Base-by-base conservation (phyloP, 2,329 filamentous ascomycete genomes). In the Penicillium sp. region DNA sequence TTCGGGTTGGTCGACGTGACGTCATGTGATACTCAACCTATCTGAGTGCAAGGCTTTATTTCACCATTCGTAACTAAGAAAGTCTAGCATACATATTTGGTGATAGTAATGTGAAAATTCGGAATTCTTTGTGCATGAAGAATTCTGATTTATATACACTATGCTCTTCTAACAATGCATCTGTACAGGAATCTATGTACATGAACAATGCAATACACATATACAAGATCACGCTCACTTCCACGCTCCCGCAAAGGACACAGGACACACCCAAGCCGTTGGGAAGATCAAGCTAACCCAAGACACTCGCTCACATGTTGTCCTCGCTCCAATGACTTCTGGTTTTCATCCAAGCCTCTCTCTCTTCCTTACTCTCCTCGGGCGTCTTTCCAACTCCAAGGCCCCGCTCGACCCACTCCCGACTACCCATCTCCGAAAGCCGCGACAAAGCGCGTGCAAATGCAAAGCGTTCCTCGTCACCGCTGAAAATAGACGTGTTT, bases 381-480 rank as follows among this genome's bases (percentile, higher is more conserved):
- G 68, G 70, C 65, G 73, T 71, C 59, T 78, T 69, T 1, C 77
- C 78, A 47, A 79, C 65, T 0, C 76, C 78, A 69, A 85, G 57
- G 0, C 84, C 92, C 13, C 91, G 75, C 74, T 97, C 93, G 3
- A 97, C 89, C 94, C 94, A 99, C 70, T 96, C 88, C 70, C 85
- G 84, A 70, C 90, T 94, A 18, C 91, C 90, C 94, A 99, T 99
- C 74, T 97, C 91, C 49, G 80, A 87, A 56, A 99, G 75, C 51
- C 94, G 79, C 49, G 87, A 92, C 62, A 97, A 72, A 1, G 94
- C 94, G 49, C 94, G 79, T 23, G 91, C 91, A 77, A 99, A 99
- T 0, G 94, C 94, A 76, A 99, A 99, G 0, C 90, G 84, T 74
- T 99, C 94, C 76, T 99, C 94, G 53, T 96, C 94, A 38, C 94